phyloP scores from a whole-genome alignment of 148 eudicot species.

The Rheum nobile region DNA sequence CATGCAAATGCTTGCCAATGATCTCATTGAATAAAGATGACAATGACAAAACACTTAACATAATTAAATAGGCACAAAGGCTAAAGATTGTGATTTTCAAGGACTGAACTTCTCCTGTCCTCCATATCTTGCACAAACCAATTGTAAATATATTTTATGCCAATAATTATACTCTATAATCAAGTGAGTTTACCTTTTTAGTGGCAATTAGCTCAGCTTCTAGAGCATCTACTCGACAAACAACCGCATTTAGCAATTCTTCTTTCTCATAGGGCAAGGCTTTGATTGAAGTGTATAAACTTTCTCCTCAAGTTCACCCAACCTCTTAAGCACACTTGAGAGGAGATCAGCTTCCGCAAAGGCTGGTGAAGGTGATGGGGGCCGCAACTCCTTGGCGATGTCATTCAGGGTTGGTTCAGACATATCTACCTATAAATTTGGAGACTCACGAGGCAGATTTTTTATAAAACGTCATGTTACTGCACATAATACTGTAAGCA shows the following conservation, averaged over 20 bases:
- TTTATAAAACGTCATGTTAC: constrained; percentile 32
- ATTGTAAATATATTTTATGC: neutral
- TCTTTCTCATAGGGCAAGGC: constrained; percentile 87
- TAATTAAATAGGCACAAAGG: neutral
- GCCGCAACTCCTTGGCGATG: constrained; percentile 6
- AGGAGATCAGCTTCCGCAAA: constrained; percentile 47
- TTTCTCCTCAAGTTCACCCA: constrained; percentile 80
- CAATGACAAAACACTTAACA: neutral
- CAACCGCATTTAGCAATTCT: constrained; percentile 62
- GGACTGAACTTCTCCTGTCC: neutral
- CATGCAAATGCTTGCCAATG: neutral
- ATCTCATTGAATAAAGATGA: neutral
- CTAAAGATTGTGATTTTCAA: neutral
- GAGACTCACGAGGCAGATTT: constrained; percentile 34
- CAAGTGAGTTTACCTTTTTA: constrained; percentile 40
- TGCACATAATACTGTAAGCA: constrained; percentile 38
- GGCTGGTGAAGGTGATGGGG: constrained; percentile 44
- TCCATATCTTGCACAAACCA: neutral
- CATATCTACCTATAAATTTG: constrained; percentile 17
- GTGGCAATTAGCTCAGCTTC: constrained; percentile 74
- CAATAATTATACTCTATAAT: neutral
- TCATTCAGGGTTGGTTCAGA: constrained; percentile 32
- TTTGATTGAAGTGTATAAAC: constrained; percentile 41
- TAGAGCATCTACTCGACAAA: constrained; percentile 50
- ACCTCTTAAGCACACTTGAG: constrained; percentile 52